Conservation (phyloP, 2,329 filamentous ascomycete species). For the Colletotrichum sublineola region DNA sequence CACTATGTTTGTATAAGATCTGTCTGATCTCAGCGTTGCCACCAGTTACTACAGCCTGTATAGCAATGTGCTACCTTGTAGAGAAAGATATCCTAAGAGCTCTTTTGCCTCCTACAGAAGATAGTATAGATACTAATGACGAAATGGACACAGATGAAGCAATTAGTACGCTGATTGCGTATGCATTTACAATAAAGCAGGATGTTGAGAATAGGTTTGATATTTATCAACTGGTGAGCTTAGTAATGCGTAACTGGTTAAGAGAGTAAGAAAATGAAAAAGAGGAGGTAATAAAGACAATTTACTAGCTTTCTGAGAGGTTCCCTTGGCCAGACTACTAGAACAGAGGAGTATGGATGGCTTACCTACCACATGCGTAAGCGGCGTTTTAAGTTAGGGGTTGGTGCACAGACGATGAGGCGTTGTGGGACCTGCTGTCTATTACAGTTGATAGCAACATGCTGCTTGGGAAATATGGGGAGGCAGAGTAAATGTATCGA, state of each 20-base stretch:
- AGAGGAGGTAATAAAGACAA: not conserved
- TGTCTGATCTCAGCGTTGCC: too few relatives aligned
- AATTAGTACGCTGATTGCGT: constrained; percentile 47
- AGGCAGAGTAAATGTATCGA: not conserved
- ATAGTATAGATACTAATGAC: too few relatives aligned
- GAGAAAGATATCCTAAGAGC: constrained; percentile 48
- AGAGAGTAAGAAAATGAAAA: not conserved
- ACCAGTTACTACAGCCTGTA: too few relatives aligned
- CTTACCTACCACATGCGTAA: not conserved
- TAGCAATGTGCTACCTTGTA: constrained; percentile 48
- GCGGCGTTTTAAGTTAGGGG: not conserved
- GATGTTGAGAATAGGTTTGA: constrained; percentile 43
- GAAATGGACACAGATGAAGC: constrained; percentile 40
- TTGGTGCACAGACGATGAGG: not conserved
- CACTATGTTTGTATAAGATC: too few relatives aligned
- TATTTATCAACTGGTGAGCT: constrained; percentile 48
- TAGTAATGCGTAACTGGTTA: constrained; percentile 6
- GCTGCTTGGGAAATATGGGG: not conserved
- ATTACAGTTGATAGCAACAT: not conserved
- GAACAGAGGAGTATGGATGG: not conserved
- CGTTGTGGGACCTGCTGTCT: not conserved
- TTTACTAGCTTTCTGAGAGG: not conserved
- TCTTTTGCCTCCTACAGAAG: constrained; percentile 44
- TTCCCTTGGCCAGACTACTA: not conserved
- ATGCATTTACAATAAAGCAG: constrained; percentile 50